Conservation (phyloP, 2,329 filamentous ascomycete genomes). For the Penicillium sp. region DNA sequence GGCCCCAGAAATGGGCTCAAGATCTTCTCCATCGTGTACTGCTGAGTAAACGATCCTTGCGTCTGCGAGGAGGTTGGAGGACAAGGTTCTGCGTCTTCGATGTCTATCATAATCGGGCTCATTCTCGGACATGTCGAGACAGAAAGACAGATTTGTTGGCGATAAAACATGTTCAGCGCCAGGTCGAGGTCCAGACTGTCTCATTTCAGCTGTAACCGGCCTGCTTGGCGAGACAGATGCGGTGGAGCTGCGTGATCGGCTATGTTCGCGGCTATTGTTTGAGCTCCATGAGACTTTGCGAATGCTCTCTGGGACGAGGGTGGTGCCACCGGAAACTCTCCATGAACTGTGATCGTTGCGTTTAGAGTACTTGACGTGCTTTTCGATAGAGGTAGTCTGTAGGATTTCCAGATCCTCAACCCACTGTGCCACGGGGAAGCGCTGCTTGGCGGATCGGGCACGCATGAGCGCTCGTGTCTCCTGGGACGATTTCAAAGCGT, state of each 20-base stretch:
- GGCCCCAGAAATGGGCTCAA: slow-evolving; percentile 2
- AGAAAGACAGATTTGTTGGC: slow-evolving; percentile 5
- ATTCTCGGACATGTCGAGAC: background rate
- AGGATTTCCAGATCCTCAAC: slow-evolving; percentile 68
- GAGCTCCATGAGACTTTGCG: slow-evolving; percentile 13
- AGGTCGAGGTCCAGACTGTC: slow-evolving; percentile 12
- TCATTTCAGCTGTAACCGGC: slow-evolving; percentile 7
- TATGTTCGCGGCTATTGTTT: slow-evolving; percentile 15
- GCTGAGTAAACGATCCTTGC: slow-evolving; percentile 14
- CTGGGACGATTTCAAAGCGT: slow-evolving; percentile 61
- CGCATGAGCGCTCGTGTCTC: slow-evolving; percentile 66
- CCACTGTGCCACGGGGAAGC: slow-evolving; percentile 72
- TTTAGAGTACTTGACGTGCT: slow-evolving; percentile 55
- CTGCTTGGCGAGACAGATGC: slow-evolving; percentile 9
- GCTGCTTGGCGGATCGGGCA: slow-evolving; percentile 67
- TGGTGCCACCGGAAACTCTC: slow-evolving; percentile 8
- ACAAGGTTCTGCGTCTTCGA: background rate
- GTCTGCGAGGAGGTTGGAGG: background rate
- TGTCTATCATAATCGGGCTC: background rate
- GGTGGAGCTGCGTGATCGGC: slow-evolving; percentile 8
- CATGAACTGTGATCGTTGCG: slow-evolving; percentile 31
- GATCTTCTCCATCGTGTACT: slow-evolving; percentile 13
- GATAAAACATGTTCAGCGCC: slow-evolving; percentile 1
- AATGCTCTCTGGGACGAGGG: slow-evolving; percentile 6
- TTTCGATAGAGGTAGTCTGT: slow-evolving; percentile 64